phyloP scores from a whole-genome alignment of 495 filamentous ascomycete species.

The Hypoxylon crocopeplum region DNA sequence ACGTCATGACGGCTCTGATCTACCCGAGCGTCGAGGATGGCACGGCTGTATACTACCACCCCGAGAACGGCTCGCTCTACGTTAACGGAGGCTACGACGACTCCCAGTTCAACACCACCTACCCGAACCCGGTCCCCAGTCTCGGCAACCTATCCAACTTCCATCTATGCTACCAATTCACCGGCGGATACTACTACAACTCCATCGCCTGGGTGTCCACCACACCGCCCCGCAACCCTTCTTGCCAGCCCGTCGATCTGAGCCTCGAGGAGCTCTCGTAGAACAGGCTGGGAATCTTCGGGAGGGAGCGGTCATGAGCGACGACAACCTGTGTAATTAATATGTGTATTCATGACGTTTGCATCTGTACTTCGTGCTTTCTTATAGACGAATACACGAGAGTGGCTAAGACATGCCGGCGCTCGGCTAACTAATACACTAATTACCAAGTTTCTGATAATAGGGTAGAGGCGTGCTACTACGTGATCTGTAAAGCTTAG shows the following conservation, averaged over 20 bases:
- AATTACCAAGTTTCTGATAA: neutral
- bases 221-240: conserved; percentile 53
- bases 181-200: conserved; percentile 47
- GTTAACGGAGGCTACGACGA: conserved; percentile 20
- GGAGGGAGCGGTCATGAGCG: neutral
- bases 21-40: conserved; percentile 18
- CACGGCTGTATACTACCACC: conserved; percentile 7
- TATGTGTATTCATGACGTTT: no score
- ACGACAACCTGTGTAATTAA: no score
- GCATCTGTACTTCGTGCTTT: no score
- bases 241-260: conserved; percentile 51
- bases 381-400: no score
- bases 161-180: conserved; percentile 48
- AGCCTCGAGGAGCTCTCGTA: conserved; percentile 7
- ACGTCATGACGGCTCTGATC: conserved; percentile 9
- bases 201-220: conserved; percentile 51
- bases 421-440: conserved; percentile 6
- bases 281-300: no score
- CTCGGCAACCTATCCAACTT: conserved; percentile 22
- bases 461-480: no score
- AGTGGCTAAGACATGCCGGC: no score
- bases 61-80: conserved; percentile 22
- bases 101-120: conserved; percentile 12
- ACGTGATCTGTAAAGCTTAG: no score
- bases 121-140: neutral